Base-by-base conservation (phyloP, 768 basidiomycete genomes). In the Coprinellus micaceus region DNA sequence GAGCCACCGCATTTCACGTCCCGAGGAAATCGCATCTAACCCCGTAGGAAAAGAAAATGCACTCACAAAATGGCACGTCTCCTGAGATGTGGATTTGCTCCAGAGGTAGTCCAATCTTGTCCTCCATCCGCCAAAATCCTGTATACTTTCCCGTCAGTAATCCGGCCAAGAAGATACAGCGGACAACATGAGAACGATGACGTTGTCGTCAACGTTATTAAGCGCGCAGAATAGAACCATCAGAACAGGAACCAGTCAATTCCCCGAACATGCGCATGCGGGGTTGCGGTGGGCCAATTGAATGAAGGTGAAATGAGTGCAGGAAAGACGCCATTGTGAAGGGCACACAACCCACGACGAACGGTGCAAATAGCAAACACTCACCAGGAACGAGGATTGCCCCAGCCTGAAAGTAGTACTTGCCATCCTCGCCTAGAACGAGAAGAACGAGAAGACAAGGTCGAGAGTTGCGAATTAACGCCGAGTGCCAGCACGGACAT, bases 91-190 rank as follows among this genome's bases (percentile, higher is more conserved):
- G 89, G 41, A 91, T 89, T 53, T 89, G 83, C 53, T 89, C 84
- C 36, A 91, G 71, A 21, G 83, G 75, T 62, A 84, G 73, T 6
- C 89, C 91, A 53, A 88, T 81, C 71, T 91, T 91, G 69, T 91
- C 88, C 60, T 78, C 66, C 71, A 91, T 76, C 17, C 88, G 78
- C 90, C 89, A 91, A 59, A 82, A 85, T 22, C 89, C 89, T 88
- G 63, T 30, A 39, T 19, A 15, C 7, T 19, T 10, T 19, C n/a
- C 40, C 5, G 7, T 43, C 40, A 43, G 25, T 17, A 54, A 44
- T 52, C 26, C 25, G 13, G 26, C 58, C 26, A n/a, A 30, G 52
- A 21, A 21, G 33, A 24, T 33, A 24, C 30, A 58, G n/a, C 19
- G 29, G 58, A 51, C 46, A 45, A 30, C 25, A 52, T 33, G 28